Conservation (phyloP, 2,329 filamentous ascomycete genomes). For the Huntiella bhutanensis region DNA sequence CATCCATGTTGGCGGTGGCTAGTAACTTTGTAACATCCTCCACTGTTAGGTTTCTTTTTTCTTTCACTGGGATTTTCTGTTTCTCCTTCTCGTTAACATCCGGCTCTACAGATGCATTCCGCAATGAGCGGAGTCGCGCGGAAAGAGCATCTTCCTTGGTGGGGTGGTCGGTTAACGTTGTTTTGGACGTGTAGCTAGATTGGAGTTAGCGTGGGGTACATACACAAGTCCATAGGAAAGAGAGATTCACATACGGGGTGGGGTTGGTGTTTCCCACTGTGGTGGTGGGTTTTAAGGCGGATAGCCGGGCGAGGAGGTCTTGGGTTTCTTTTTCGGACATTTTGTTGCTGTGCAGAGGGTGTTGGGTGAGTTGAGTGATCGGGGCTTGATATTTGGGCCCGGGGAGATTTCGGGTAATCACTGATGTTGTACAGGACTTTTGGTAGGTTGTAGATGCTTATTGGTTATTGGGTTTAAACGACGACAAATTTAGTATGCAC, state of each 20-base stretch:
- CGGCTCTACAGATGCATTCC: constrained; percentile 15
- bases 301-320: constrained; percentile 30
- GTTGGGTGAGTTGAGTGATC: neutral
- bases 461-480: too few species aligned
- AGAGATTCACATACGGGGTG: neutral
- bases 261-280: constrained; percentile 14
- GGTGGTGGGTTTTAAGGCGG: constrained; percentile 28
- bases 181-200: constrained; percentile 10
- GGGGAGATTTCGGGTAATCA: too few species aligned
- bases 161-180: too few species aligned
- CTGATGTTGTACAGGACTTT: too few species aligned
- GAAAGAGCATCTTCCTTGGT: constrained; percentile 33
- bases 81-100: constrained; percentile 5
- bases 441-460: too few species aligned
- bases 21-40: too few species aligned
- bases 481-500: too few species aligned
- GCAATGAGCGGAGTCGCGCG: constrained; percentile 31
- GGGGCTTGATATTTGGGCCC: too few species aligned
- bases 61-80: too few species aligned
- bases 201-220: neutral
- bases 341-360: neutral
- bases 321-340: constrained; percentile 6
- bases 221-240: neutral
- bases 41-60: too few species aligned
- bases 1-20: too few species aligned